Base-by-base conservation (phyloP, 2,329 filamentous ascomycete species). In the Bipolaris bicolor region DNA sequence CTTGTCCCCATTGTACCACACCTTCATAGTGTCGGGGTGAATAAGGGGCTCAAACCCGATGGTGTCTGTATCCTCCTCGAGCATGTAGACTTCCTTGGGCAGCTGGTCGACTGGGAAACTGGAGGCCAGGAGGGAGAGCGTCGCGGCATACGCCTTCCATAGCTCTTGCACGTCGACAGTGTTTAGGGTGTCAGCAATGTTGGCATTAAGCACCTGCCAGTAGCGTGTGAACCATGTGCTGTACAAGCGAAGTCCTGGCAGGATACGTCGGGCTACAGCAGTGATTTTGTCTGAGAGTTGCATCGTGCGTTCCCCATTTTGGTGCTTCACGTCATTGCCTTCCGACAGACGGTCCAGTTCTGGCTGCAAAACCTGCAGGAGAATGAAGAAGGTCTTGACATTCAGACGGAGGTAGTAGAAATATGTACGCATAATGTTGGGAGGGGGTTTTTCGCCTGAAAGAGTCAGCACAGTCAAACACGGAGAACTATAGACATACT, bases 351-450 rank as follows among this genome's bases (percentile, higher is more conserved):
- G 82, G 53, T 87, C 84, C 3, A 96, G 81, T 65, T 92, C 88
- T n/a, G 85, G 82, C 61, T 88, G 81, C 34, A 96, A 80, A 26
- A 89, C 80, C 50, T 89, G 87, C 44, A 93, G 84, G 31, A 97
- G 81, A 0, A 85, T 84, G 54, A 88, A 85, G 67, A 96, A 89
- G 9, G 89, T 91, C 49, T 89, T 89, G 46, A 92, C 81, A 68
- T 96, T 97, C 60, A 96, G 85, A 22, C 88, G 84, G 43, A 96
- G 81, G 57, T 90, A 87, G 67, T 89, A 92, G 57, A 83, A 79
- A 63, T 80, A 83, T 26, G 76, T 75, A 49, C 70, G 73, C 64
- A 73, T 65, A 29, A 74, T 71, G 64, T 75, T 74, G 65, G 76
- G 66, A 55, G 74, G 65, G 41, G 67, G 69, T 52, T 62, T 65